Conservation (phyloP, 495 filamentous ascomycete genomes). For the Lasiosphaeria hispida region DNA sequence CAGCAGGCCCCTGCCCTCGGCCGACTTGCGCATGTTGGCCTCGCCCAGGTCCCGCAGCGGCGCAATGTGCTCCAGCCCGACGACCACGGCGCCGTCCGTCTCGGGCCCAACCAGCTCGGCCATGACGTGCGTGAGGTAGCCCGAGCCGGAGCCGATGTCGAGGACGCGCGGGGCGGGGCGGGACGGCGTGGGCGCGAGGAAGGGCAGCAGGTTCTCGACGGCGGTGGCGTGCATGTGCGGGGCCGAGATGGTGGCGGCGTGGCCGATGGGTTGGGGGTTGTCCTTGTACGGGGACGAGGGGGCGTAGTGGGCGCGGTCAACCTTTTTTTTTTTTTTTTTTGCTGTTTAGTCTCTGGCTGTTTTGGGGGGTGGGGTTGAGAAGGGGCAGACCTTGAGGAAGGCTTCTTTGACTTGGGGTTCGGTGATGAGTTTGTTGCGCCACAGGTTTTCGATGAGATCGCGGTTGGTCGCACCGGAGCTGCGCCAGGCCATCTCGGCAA, state of each 20-base stretch:
- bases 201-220: slow-evolving; percentile 64
- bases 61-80: slow-evolving; percentile 88
- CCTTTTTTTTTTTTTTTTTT: too few relatives aligned
- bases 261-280: slow-evolving; percentile 86
- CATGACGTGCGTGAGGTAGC: slow-evolving; percentile 88
- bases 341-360: not conserved
- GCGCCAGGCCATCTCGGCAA: slow-evolving; percentile 80
- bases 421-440: slow-evolving; percentile 66
- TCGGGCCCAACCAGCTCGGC: slow-evolving; percentile 68
- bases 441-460: slow-evolving; percentile 78
- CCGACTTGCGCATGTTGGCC: slow-evolving; percentile 70
- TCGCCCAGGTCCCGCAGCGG: slow-evolving; percentile 70
- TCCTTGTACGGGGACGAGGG: slow-evolving; percentile 72
- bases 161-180: slow-evolving; percentile 53
- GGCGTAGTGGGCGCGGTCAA: slow-evolving; percentile 86
- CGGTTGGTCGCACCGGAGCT: slow-evolving; percentile 75
- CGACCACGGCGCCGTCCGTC: slow-evolving; percentile 51
- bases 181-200: slow-evolving; percentile 49
- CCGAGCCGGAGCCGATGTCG: slow-evolving; percentile 86
- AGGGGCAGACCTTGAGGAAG: slow-evolving; percentile 63
- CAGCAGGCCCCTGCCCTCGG: slow-evolving; percentile 61
- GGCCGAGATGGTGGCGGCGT: slow-evolving; percentile 85
- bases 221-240: slow-evolving; percentile 96
- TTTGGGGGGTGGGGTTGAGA: too few relatives aligned
- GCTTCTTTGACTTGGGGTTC: slow-evolving; percentile 68